Percentiles rank a stretch among this genome's conserved stretches.
Evolutionary conservation across 176 grass and related monocot species (phyloP).

Genomic region (Tuctoria greenei): DNA sequence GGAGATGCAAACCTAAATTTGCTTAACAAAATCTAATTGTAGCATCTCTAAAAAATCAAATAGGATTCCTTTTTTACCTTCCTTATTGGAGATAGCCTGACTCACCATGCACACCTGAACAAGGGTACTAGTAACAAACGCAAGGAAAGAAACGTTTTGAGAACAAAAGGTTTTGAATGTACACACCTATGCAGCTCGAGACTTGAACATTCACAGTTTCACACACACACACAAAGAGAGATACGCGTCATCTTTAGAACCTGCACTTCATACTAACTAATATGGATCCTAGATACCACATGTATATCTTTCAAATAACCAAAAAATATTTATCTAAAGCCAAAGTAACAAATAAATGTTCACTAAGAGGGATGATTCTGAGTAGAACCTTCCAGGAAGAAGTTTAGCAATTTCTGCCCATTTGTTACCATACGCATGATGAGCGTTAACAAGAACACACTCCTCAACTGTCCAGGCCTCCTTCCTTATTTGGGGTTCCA

Average conservation of each 20-base stretch:
- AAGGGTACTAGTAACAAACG: background rate
- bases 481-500: conserved; percentile 88
- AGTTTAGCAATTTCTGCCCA: conserved; percentile 96
- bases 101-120: background rate
- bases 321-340: background rate
- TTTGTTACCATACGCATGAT: conserved; percentile 88
- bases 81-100: no score
- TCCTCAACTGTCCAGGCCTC: conserved; percentile 81
- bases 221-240: background rate
- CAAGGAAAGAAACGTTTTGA: background rate
- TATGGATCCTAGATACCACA: background rate
- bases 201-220: background rate
- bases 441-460: conserved; percentile 59
- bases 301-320: conserved; percentile 11
- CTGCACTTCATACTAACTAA: conserved; percentile 18
- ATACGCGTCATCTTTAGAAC: background rate
- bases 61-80: no score
- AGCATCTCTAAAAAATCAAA: no score
- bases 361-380: conserved; percentile 24
- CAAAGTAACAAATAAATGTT: conserved; percentile 10
- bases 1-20: no score
- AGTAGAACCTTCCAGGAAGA: conserved; percentile 87
- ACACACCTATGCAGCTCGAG: background rate
- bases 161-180: background rate
- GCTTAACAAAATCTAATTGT: no score